Conservation (phyloP, 2,329 filamentous ascomycete species). For the Diaporthe destruens region DNA sequence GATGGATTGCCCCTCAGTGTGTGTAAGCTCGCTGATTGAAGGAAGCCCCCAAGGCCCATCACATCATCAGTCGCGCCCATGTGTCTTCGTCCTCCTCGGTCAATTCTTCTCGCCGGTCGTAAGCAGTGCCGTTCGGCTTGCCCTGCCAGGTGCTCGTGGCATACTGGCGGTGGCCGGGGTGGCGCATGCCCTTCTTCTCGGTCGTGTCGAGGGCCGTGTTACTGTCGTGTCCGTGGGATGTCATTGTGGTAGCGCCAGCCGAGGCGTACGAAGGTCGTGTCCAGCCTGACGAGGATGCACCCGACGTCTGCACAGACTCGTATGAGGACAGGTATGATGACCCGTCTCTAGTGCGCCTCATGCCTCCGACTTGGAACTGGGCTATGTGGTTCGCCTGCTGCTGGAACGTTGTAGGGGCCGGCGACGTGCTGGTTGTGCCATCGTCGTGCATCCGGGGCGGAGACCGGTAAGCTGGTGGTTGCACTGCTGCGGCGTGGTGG, state of each 20-base stretch:
- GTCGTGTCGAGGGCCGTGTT: background rate
- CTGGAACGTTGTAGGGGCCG: conserved; percentile 29
- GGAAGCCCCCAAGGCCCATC: background rate
- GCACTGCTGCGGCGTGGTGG: conserved; percentile 27
- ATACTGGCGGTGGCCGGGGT: background rate
- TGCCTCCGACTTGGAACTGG: conserved; percentile 38
- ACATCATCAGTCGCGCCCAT: conserved; percentile 41
- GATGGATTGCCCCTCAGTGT: conserved; percentile 14
- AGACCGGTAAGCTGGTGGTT: conserved; percentile 20
- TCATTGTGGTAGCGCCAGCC: conserved; percentile 12
- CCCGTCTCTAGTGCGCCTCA: conserved; percentile 33
- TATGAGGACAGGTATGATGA: conserved; percentile 30
- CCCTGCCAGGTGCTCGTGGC: conserved; percentile 27
- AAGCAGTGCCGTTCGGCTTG: conserved; percentile 38
- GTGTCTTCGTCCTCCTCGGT: conserved; percentile 40
- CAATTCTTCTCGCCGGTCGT: conserved; percentile 35
- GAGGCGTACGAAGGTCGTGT: conserved; percentile 1
- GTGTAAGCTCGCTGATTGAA: background rate
- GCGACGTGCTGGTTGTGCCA: background rate
- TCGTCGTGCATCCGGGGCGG: background rate
- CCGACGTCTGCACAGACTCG: conserved; percentile 23
- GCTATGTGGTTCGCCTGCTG: conserved; percentile 37
- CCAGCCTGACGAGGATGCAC: conserved; percentile 12
- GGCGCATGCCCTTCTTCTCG: conserved; percentile 26
- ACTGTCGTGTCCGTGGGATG: conserved; percentile 25